Base-by-base conservation (phyloP, 2,329 filamentous ascomycete species). In the Colletotrichum sp. region DNA sequence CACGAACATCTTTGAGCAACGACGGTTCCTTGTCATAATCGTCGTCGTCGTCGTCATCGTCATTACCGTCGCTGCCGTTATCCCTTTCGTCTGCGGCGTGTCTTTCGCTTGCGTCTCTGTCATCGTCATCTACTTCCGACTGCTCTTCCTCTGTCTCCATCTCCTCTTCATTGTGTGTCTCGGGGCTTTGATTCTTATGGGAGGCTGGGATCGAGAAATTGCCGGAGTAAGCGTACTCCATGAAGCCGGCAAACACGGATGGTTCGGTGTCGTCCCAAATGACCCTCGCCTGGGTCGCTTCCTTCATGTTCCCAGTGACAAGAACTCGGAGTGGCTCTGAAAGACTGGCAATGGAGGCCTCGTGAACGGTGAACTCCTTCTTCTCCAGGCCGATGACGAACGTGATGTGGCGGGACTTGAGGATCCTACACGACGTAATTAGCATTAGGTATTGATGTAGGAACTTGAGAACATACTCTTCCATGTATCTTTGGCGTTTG, bases 381-480 rank as follows among this genome's bases (percentile, higher is more conserved):
- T 8, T 28, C 2, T 66, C 36, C 2, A 18, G 63, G 9, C 36
- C 63, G 5, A 66, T 13, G 63, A 48, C 1, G 63, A 66, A 66
- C 1, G 4, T 43, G 24, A 66, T 30, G 24, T 6, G 5, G 2
- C 36, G 38, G 5, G 36, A 66, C 24, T 48, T 52, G 10, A 66
- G 7, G 4, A 48, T 48, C 16, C 36, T 66, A 1, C 2, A 3
- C 4, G 8, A 2, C 15, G 3, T n/a, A 3, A 10, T 43, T 43
- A 43, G 36, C 16, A 43, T 1, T 10, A 1, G 16, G 1, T 43
- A 0, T 0, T 10, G 16, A 10, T 43, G 36, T 18, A 43, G 36
- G 16, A 1, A 0, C 36, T 18, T n/a, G 18, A 0, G 5, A 6
- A 48, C 2, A 6, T 48, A 48, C 38, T 48, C 43, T 48, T 21